These are phyloP conservation scores for Puccinia polysora DNA, from an alignment of 1,284 basidiomycete genomes.

Conservation along the genomic window DNA sequence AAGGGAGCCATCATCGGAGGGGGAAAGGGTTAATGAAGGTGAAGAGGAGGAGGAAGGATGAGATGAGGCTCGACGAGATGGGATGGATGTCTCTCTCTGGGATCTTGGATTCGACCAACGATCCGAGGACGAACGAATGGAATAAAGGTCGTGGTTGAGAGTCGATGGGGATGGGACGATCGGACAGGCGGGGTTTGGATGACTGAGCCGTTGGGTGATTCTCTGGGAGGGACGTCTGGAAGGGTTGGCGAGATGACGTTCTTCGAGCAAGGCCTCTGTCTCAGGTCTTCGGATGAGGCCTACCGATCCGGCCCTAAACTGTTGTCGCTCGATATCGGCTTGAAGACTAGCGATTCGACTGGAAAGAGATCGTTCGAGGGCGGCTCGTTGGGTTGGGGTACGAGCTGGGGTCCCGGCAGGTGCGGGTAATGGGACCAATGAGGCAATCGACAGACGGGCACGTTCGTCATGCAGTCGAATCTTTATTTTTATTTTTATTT, in stretches of 20 bases:
- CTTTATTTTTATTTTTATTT: too few relatives aligned
- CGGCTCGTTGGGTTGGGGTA: slow-evolving; percentile 34
- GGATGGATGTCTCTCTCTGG: neutral
- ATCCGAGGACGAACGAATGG: neutral
- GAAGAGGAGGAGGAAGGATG: neutral
- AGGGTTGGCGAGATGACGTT: neutral
- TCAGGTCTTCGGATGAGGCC: slow-evolving; percentile 31
- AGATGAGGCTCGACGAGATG: neutral
- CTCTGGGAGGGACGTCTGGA: neutral
- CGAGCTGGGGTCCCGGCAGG: slow-evolving; percentile 20
- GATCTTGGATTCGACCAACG: neutral
- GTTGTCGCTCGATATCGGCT: slow-evolving; percentile 31
- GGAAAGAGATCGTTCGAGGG: slow-evolving; percentile 31
- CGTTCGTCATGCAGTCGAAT: slow-evolving; percentile 36
- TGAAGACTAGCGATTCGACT: slow-evolving; percentile 30
- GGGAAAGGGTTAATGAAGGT: neutral
- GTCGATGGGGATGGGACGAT: neutral
- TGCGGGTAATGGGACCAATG: slow-evolving; percentile 19
- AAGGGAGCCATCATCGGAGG: neutral
- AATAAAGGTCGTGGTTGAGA: neutral
- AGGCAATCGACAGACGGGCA: slow-evolving; percentile 25
- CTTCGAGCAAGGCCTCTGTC: slow-evolving; percentile 27
- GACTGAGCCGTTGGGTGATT: neutral
- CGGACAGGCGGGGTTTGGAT: slow-evolving; percentile 2
- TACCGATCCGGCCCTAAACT: neutral